Evolutionary conservation across 805 yeast species (phyloP).

Genomic region (Candida ficus): DNA sequence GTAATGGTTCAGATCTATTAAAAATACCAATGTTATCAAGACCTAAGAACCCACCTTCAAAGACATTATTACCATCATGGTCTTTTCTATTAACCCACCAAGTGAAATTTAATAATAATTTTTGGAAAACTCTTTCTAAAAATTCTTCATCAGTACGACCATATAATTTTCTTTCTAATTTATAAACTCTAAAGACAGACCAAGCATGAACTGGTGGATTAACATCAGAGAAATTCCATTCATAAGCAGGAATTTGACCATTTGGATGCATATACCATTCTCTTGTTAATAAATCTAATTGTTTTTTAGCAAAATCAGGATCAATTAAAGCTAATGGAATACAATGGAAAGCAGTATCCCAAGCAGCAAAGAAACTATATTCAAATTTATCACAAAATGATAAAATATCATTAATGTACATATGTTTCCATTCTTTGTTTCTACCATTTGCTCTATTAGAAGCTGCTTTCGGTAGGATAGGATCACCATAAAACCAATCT

Average conservation of each 20-base stretch:
- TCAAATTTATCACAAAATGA: slow-evolving; percentile 96
- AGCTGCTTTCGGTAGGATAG: slow-evolving; percentile 74
- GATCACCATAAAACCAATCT: slow-evolving; percentile 87
- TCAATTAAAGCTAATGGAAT: slow-evolving; percentile 91
- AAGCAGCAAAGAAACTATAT: slow-evolving; percentile 92
- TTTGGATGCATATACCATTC: slow-evolving; percentile 99
- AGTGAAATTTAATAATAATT: slow-evolving; percentile 80
- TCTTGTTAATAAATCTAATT: slow-evolving; percentile 76
- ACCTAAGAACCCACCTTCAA: slow-evolving; percentile 93
- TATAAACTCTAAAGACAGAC: slow-evolving; percentile 85
- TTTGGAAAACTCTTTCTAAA: slow-evolving; percentile 89
- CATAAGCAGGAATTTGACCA: slow-evolving; percentile 96
- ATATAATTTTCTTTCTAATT: slow-evolving; percentile 79
- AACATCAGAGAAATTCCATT: slow-evolving; percentile 94
- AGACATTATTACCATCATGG: slow-evolving; percentile 77
- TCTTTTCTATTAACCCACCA: slow-evolving; percentile 98
- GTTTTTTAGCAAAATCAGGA: slow-evolving; percentile 86
- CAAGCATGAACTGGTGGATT: slow-evolving; percentile 98
- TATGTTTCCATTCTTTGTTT: slow-evolving; percentile 83
- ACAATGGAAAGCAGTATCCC: slow-evolving; percentile 97
- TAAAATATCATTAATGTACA: slow-evolving; percentile 81
- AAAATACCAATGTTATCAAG: slow-evolving; percentile 89
- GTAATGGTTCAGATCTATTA: slow-evolving; percentile 88
- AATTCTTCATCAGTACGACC: slow-evolving; percentile 78
- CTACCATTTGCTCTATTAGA: slow-evolving; percentile 80